Evolutionary conservation across 2,329 filamentous ascomycete species (phyloP), one percentile per base, ranked within the genome.

Genomic region (Beauveria brongniartii): DNA sequence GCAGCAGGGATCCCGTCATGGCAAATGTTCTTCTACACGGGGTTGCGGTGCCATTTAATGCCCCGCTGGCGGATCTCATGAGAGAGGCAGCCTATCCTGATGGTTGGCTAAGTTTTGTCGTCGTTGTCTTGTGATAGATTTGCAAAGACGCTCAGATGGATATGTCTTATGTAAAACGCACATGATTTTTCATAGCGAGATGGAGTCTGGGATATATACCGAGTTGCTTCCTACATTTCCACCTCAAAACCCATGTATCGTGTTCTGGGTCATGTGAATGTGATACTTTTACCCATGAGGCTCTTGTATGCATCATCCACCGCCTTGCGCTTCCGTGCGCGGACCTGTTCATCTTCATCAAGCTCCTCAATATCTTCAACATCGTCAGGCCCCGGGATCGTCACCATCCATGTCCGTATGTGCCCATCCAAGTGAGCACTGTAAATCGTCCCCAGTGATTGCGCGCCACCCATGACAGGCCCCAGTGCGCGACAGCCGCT

Each of bases 21-120:
- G 94, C 93, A 1, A 87, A 89, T 62, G 89, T 90, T 2, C 82
- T 97, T 7, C 74, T 97, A 68, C 94, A 99, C 75, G 94, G 94
- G 1, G 90, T 87, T 1, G 82, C 86, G 0, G 83, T 96, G 62
- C 93, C 94, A 1, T 89, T 97, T 77, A 76, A 79, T 62, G 89
- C 92, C 1, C 87, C 87, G 26, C 74, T 99, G 20, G 89, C 91
- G 69, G 93, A 97, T 52, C 72, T 99, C 62, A 89, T 94, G 75
- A 82, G 86, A 61, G 88, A 89, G 69, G 89, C 90, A 4, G 86
- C 91, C 1, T 97, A 97, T 77, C 86, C 91, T 0, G 94, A 99
- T 74, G 94, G 94, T 0, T 99, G 92, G 88, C 73, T 96, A 28
- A 91, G 91, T 72, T 74, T 97, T 47, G 89, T 91, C 57, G 83